Percentiles rank a stretch among this genome's conserved stretches.
These are phyloP conservation scores for Teunomyces lycoperdinae DNA, from an alignment of 805 yeast genomes.

Conservation along the genomic window DNA sequence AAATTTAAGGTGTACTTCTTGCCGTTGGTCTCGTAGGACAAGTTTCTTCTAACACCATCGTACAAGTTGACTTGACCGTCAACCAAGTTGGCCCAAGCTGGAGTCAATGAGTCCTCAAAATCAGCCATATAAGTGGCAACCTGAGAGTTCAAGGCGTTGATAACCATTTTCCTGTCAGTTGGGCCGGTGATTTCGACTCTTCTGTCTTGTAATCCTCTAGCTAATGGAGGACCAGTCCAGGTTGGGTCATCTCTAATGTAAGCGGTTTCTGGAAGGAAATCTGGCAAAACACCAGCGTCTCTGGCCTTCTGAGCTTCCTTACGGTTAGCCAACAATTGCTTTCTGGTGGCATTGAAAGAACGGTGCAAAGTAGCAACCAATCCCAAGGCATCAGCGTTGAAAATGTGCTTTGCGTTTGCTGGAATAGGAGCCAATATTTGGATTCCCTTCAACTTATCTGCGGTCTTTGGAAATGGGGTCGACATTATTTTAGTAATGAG, in stretches of 20 bases:
- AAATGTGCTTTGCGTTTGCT: slow-evolving; percentile 49
- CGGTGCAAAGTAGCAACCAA: slow-evolving; percentile 73
- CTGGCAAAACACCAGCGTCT: slow-evolving; percentile 60
- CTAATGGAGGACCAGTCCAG: slow-evolving; percentile 74
- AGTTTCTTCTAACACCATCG: slow-evolving; percentile 71
- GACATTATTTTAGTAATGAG: slow-evolving; percentile 22
- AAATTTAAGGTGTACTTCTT: slow-evolving; percentile 44
- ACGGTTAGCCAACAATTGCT: slow-evolving; percentile 59
- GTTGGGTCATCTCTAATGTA: slow-evolving; percentile 66
- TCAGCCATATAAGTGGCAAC: slow-evolving; percentile 86
- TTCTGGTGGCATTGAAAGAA: slow-evolving; percentile 62
- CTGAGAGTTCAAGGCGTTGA: slow-evolving; percentile 73
- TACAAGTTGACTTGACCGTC: slow-evolving; percentile 79
- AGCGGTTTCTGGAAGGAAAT: slow-evolving; percentile 66
- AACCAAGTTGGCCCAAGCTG: slow-evolving; percentile 77
- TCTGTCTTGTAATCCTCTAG: slow-evolving; percentile 71
- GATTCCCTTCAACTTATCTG: slow-evolving; percentile 49
- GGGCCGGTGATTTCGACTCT: slow-evolving; percentile 86
- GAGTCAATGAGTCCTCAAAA: slow-evolving; percentile 81
- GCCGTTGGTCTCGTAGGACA: slow-evolving; percentile 42
- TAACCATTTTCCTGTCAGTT: slow-evolving; percentile 78
- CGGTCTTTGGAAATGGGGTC: slow-evolving; percentile 44
- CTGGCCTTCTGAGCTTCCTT: slow-evolving; percentile 56
- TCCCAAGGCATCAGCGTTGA: slow-evolving; percentile 60
- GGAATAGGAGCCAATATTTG: slow-evolving; percentile 53